These are phyloP conservation scores for Scleromitrula shiraiana DNA, from an alignment of 2,329 filamentous ascomycete genomes.

Conservation along the genomic window DNA sequence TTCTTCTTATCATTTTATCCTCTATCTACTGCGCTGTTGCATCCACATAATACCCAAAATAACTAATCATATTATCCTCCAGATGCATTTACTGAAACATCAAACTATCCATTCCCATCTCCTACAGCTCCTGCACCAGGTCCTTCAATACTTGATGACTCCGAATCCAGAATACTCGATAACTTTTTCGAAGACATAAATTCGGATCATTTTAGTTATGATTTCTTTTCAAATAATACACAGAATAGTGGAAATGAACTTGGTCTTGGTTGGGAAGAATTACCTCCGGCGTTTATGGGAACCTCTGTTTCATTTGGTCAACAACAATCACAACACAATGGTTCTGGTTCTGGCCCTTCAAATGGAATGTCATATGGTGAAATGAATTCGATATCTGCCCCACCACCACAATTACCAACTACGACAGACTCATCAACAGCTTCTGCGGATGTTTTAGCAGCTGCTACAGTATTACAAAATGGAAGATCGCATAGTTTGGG, in stretches of 20 bases:
- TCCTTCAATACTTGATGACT: constrained; percentile 56
- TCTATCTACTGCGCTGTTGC: no score
- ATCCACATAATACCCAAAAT: not conserved
- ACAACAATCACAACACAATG: constrained; percentile 20
- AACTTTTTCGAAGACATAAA: constrained; percentile 49
- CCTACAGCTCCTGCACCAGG: constrained; percentile 57
- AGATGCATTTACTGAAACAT: constrained; percentile 39
- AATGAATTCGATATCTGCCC: constrained; percentile 13
- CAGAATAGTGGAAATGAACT: constrained; percentile 43
- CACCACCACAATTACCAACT: no score
- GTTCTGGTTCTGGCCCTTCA: no score
- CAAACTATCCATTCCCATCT: constrained; percentile 40
- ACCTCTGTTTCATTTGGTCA: constrained; percentile 56
- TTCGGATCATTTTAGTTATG: constrained; percentile 41
- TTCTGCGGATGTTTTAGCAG: constrained; percentile 50
- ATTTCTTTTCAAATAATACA: constrained; percentile 34
- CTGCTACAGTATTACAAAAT: constrained; percentile 48
- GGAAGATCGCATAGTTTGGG: constrained; percentile 27
- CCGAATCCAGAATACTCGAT: constrained; percentile 50
- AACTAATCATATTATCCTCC: not conserved
- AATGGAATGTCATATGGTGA: constrained; percentile 18
- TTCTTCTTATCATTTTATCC: no score
- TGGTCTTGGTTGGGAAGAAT: constrained; percentile 45
- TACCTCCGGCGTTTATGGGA: constrained; percentile 59
- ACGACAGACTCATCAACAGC: constrained; percentile 20